phyloP scores from a whole-genome alignment of 768 basidiomycete species.

The Tylopilus felleus region DNA sequence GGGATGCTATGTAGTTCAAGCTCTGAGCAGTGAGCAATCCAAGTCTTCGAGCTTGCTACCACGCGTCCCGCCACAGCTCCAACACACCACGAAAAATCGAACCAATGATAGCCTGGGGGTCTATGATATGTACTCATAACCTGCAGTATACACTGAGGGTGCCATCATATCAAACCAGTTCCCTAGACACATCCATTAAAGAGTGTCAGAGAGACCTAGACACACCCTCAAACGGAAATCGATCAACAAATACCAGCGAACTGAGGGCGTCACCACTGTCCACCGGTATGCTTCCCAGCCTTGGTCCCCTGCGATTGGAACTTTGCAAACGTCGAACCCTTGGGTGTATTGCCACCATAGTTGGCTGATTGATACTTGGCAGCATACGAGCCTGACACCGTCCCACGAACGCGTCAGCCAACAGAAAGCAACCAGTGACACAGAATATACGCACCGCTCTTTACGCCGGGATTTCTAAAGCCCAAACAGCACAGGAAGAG shows the following conservation, averaged over 20 bases:
- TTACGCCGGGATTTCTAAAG: not conserved
- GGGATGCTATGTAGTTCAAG: no score
- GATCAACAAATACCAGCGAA: not conserved
- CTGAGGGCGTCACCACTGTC: not conserved
- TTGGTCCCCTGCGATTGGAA: not conserved
- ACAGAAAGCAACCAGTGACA: not conserved
- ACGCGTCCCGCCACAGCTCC: no score
- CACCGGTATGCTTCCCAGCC: not conserved
- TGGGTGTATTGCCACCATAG: constrained; percentile 12
- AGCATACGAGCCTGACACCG: constrained; percentile 10
- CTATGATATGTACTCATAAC: no score
- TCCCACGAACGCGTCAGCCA: not conserved
- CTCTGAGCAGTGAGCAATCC: no score
- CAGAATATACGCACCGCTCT: constrained; percentile 8
- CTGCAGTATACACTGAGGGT: no score
- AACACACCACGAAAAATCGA: no score
- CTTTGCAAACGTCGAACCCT: constrained; percentile 7
- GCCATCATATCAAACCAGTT: no score
- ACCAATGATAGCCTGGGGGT: no score
- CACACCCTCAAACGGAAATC: not conserved
- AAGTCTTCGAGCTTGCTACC: no score
- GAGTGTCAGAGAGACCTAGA: no score
- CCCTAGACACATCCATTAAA: no score
- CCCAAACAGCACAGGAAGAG: not conserved
- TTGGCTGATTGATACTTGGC: constrained; percentile 21